A percentile compares a stretch with the other conserved stretches of the same genome.
Conservation (phyloP, 495 filamentous ascomycete genomes). For the Xylaria grammica region DNA sequence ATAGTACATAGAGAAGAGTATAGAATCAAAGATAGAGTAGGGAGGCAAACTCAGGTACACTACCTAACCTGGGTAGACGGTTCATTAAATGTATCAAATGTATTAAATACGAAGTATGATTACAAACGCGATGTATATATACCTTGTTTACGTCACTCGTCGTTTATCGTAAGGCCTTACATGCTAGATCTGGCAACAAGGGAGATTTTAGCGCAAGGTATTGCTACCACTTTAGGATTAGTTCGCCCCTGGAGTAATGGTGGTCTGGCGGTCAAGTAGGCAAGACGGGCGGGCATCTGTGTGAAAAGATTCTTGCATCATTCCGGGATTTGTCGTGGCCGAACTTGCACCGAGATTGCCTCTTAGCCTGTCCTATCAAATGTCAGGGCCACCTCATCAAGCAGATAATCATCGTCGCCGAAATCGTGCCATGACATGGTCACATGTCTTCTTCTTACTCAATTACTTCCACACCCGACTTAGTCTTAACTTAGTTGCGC, state of each 20-base stretch:
- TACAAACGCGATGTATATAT: slow-evolving; percentile 19
- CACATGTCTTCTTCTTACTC: slow-evolving; percentile 17
- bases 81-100: too few relatives aligned
- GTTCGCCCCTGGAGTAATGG: neutral
- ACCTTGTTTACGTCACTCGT: slow-evolving; percentile 15
- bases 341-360: slow-evolving; percentile 29
- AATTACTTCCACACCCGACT: neutral
- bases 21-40: too few relatives aligned
- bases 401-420: slow-evolving; percentile 24
- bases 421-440: slow-evolving; percentile 25
- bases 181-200: slow-evolving; percentile 24
- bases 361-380: slow-evolving; percentile 26
- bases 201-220: slow-evolving; percentile 26
- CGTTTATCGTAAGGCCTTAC: slow-evolving; percentile 17
- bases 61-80: too few relatives aligned
- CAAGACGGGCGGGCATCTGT: neutral
- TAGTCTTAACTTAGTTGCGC: neutral
- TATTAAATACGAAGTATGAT: slow-evolving; percentile 23
- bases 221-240: slow-evolving; percentile 32
- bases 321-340: slow-evolving; percentile 32
- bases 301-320: slow-evolving; percentile 20
- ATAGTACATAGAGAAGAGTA: too few relatives aligned
- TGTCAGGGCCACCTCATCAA: slow-evolving; percentile 23
- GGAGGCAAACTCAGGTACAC: too few relatives aligned
- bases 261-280: slow-evolving; percentile 23